Conservation (phyloP, 1,284 basidiomycete genomes). For the Microbotryomycetes sp. region DNA sequence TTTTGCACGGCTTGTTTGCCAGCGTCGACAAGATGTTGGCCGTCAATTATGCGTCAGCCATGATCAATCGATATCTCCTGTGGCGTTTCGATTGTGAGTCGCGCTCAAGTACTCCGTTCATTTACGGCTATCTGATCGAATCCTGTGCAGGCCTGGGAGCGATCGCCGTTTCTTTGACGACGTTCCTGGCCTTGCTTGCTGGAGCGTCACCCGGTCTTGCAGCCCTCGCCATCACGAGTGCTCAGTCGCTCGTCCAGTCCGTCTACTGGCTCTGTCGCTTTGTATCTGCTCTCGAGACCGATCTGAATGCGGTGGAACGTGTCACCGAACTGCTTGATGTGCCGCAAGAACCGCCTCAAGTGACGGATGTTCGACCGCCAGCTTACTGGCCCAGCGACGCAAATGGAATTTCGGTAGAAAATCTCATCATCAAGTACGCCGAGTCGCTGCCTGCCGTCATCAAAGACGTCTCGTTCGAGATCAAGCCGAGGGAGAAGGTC, state of each 20-base stretch:
- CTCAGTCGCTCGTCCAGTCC: constrained; percentile 46
- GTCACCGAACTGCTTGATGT: constrained; percentile 38
- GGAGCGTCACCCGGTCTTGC: constrained; percentile 12
- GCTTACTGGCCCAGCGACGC: constrained; percentile 35
- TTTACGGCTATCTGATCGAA: too few relatives aligned
- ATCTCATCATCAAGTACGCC: constrained; percentile 66
- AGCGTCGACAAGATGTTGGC: constrained; percentile 59
- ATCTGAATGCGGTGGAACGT: constrained; percentile 41
- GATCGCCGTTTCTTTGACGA: constrained; percentile 64
- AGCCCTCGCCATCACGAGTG: constrained; percentile 21
- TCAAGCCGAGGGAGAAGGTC: constrained; percentile 67
- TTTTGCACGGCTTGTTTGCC: constrained; percentile 30
- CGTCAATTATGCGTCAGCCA: constrained; percentile 37
- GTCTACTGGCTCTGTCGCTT: constrained; percentile 25
- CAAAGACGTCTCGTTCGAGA: constrained; percentile 65
- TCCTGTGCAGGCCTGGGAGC: constrained; percentile 56
- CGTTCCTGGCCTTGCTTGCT: constrained; percentile 33
- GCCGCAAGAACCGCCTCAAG: constrained; percentile 30
- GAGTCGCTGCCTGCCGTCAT: constrained; percentile 77
- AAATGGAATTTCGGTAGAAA: constrained; percentile 49
- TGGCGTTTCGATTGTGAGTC: constrained; percentile 22
- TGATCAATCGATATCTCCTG: constrained; percentile 36
- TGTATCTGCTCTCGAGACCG: constrained; percentile 38
- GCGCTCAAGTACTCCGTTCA: too few relatives aligned
- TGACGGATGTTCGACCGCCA: constrained; percentile 27